These are phyloP conservation scores for Periconia sp. DNA, from an alignment of 2,329 filamentous ascomycete genomes.

Conservation along the genomic window DNA sequence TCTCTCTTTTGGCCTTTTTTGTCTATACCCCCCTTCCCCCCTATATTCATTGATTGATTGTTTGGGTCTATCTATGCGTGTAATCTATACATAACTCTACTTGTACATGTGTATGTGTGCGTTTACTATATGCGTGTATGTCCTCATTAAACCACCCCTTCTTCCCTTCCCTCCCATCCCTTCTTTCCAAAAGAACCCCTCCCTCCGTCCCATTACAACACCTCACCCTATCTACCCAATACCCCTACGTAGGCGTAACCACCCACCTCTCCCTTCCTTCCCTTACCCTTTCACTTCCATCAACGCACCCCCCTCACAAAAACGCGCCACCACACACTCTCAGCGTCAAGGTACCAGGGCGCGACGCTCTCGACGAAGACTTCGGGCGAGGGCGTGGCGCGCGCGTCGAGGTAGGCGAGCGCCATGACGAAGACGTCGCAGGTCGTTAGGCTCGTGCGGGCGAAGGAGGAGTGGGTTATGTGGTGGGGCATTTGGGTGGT, in stretches of 20 bases:
- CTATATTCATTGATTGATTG: too few species aligned
- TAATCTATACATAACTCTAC: too few species aligned
- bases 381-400: slow-evolving; percentile 26
- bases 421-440: slow-evolving; percentile 39
- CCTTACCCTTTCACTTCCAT: not conserved
- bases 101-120: too few species aligned
- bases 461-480: slow-evolving; percentile 28
- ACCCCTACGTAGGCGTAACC: not conserved
- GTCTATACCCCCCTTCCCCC: too few species aligned
- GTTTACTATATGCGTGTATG: too few species aligned
- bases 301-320: slow-evolving; percentile 51
- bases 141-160: too few species aligned
- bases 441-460: slow-evolving; percentile 35
- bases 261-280: not conserved
- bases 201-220: too few species aligned
- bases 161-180: too few species aligned
- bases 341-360: slow-evolving; percentile 38
- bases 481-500: slow-evolving; percentile 28
- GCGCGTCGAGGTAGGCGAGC: slow-evolving; percentile 24
- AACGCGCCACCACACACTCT: slow-evolving; percentile 37
- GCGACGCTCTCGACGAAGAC: slow-evolving; percentile 28
- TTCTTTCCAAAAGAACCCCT: too few species aligned
- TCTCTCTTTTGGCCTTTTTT: too few species aligned
- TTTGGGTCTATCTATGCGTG: too few species aligned
- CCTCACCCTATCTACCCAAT: too few species aligned